Percentiles rank a stretch among this genome's conserved stretches.
phyloP scores from a whole-genome alignment of 495 filamentous ascomycete species.

The Aspergillus olivimuriae region DNA sequence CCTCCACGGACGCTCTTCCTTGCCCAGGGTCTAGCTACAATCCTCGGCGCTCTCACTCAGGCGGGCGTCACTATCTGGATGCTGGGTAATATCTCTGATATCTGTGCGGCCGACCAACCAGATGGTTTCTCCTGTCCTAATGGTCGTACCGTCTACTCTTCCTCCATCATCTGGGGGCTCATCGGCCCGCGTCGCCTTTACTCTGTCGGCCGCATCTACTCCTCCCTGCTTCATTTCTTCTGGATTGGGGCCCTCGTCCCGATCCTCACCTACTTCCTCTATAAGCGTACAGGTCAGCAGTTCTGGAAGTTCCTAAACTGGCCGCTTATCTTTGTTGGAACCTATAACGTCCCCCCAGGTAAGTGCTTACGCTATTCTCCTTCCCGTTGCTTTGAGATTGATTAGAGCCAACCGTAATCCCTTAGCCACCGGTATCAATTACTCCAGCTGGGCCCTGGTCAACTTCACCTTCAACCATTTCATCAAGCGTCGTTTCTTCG shows the following conservation, averaged over 20 bases:
- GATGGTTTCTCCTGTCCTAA: constrained; percentile 86
- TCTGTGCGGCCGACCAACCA: constrained; percentile 67
- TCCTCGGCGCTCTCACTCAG: constrained; percentile 66
- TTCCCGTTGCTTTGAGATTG: constrained; percentile 25
- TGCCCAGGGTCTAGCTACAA: constrained; percentile 58
- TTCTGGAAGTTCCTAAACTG: too few relatives aligned
- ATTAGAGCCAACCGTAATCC: constrained; percentile 26
- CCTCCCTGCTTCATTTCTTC: constrained; percentile 65
- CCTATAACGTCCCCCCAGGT: too few relatives aligned
- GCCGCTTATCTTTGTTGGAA: too few relatives aligned
- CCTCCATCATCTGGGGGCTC: constrained; percentile 81
- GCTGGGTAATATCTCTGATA: constrained; percentile 62
- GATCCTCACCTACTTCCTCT: constrained; percentile 56
- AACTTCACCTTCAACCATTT: constrained; percentile 60
- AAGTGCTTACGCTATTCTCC: too few relatives aligned
- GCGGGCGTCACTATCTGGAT: constrained; percentile 77
- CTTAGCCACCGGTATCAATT: constrained; percentile 66
- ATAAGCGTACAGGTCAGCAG: too few relatives aligned
- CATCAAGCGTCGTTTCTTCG: constrained; percentile 50
- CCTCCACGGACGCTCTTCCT: constrained; percentile 65
- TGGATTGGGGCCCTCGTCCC: constrained; percentile 65
- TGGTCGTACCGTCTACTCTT: constrained; percentile 79
- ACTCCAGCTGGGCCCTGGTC: constrained; percentile 75
- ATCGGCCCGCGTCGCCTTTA: constrained; percentile 67
- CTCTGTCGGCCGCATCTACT: constrained; percentile 36